Percentiles rank a stretch among this genome's conserved stretches.
These are phyloP conservation scores for Vitis rupestris DNA, from an alignment of 164 flowering plant genomes.

Conservation along the genomic window DNA sequence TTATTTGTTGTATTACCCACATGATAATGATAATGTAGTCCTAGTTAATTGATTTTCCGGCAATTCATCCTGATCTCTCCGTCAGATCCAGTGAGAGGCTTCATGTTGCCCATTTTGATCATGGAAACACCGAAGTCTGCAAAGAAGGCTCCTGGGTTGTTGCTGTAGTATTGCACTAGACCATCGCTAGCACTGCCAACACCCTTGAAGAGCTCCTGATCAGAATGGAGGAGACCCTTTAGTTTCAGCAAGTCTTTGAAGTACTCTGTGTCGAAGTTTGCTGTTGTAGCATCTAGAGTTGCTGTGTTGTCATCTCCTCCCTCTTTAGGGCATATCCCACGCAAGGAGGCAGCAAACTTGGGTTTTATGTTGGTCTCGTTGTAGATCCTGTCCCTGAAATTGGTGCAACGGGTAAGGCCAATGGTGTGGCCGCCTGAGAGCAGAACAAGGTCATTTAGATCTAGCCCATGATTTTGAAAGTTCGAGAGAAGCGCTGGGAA, in stretches of 20 bases:
- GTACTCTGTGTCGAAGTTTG: conserved; percentile 28
- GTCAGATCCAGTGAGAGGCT: conserved; percentile 6
- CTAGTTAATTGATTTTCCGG: background rate
- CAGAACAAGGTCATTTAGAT: conserved; percentile 24
- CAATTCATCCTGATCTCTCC: conserved; percentile 9
- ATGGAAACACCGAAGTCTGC: conserved; percentile 18
- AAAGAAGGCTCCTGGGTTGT: conserved; percentile 8
- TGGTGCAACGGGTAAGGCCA: conserved; percentile 33
- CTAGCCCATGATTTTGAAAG: conserved; percentile 27
- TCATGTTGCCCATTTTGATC: background rate
- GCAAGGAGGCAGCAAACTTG: conserved; percentile 22
- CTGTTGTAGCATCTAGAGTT: conserved; percentile 32
- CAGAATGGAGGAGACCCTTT: conserved; percentile 39
- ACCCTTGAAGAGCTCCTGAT: conserved; percentile 32
- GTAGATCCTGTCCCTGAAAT: conserved; percentile 35
- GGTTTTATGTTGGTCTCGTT: conserved; percentile 35
- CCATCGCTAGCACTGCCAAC: conserved; percentile 18
- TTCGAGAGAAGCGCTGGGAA: conserved; percentile 20
- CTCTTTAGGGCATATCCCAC: conserved; percentile 27
- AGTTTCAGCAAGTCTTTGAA: conserved; percentile 21
- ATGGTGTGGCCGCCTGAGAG: conserved; percentile 50
- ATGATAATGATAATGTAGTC: too few species aligned
- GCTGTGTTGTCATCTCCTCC: conserved; percentile 27
- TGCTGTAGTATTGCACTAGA: conserved; percentile 16
- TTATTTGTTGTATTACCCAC: too few species aligned